These are phyloP conservation scores for Penstemon newberryi DNA, from an alignment of 257 asterid species.

Conservation along the genomic window DNA sequence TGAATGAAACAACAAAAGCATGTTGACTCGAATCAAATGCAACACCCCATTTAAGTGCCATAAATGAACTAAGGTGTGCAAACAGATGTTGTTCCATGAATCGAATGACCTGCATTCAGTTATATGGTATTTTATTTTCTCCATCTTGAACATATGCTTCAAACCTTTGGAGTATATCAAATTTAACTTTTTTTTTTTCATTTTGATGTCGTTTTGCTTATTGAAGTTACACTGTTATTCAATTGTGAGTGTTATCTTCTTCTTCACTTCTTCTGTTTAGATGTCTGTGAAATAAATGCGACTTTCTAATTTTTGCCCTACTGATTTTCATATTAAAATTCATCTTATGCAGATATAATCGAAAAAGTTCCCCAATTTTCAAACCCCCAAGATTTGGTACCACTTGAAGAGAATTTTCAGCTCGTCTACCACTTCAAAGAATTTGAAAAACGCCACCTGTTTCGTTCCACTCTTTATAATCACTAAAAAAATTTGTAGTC, in stretches of 20 bases:
- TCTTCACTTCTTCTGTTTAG: neutral
- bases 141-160: neutral
- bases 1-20: neutral
- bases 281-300: too few species aligned
- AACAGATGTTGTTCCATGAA: neutral
- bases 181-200: neutral
- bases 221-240: neutral
- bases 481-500: constrained; percentile 5
- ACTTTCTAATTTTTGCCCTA: neutral
- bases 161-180: neutral
- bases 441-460: neutral
- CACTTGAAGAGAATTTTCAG: constrained; percentile 23
- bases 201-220: neutral
- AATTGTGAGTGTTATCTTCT: neutral
- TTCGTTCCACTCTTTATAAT: neutral
- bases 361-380: constrained; percentile 25
- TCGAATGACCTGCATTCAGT: constrained; percentile 1
- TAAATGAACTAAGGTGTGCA: neutral
- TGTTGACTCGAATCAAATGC: neutral
- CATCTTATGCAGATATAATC: constrained; percentile 55
- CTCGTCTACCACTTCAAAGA: neutral
- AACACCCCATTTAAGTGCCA: neutral
- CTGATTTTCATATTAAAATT: constrained; percentile 14
- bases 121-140: neutral
- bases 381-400: constrained; percentile 22